phyloP scores from a whole-genome alignment of 2,329 filamentous ascomycete species.

The Lasiodiplodia gonubiensis region DNA sequence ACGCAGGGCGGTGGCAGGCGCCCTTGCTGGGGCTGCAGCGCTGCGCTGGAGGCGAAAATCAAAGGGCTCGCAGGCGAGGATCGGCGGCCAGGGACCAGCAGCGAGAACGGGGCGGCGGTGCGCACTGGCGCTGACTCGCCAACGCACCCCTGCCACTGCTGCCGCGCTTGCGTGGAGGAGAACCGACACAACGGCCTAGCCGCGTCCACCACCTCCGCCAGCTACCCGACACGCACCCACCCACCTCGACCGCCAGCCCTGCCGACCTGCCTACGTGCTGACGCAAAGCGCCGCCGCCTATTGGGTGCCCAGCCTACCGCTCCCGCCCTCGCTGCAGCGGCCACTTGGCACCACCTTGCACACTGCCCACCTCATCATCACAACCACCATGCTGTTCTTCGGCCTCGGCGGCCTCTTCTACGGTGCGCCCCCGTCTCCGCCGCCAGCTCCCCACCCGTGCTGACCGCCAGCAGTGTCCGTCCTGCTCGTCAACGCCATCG shows the following conservation, averaged over 20 bases:
- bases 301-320: constrained; percentile 2
- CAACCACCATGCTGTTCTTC: constrained; percentile 68
- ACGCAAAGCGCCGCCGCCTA: neutral
- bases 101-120: constrained; percentile 15
- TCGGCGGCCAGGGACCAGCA: constrained; percentile 21
- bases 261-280: neutral
- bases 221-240: neutral
- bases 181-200: constrained; percentile 10
- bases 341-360: constrained; percentile 8
- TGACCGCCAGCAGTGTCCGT: constrained; percentile 65
- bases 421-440: constrained; percentile 52
- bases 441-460: constrained; percentile 33
- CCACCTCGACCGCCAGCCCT: neutral
- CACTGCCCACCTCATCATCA: neutral
- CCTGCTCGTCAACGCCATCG: constrained; percentile 91
- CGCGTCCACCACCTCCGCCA: neutral
- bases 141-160: constrained; percentile 12
- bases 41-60: constrained; percentile 9
- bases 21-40: constrained; percentile 10
- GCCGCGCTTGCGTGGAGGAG: neutral
- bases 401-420: constrained; percentile 75
- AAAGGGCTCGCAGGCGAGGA: constrained; percentile 16
- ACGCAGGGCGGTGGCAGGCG: constrained; percentile 12
- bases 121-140: neutral
- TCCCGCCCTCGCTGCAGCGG: neutral